phyloP scores from a whole-genome alignment of 257 asterid species.

The Galeopsis tetrahit region DNA sequence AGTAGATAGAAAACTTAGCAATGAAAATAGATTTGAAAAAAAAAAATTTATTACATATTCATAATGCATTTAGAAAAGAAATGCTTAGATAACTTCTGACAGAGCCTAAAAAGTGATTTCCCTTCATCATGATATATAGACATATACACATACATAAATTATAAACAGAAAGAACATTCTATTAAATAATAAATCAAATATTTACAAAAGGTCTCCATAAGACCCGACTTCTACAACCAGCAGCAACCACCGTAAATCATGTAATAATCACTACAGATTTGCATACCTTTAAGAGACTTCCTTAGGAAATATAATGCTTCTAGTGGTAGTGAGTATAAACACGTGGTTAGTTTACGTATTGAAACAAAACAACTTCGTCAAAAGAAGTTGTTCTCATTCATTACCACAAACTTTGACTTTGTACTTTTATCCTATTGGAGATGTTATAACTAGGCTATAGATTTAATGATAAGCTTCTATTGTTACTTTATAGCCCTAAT shows the following conservation, averaged over 20 bases:
- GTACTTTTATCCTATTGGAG: background rate
- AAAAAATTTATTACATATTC: background rate
- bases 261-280: background rate
- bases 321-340: background rate
- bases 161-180: background rate
- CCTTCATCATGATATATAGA: too few relatives aligned
- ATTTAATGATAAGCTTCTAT: constrained; percentile 4
- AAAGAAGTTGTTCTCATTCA: background rate
- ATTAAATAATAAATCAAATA: background rate
- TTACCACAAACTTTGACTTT: background rate
- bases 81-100: background rate
- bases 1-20: background rate
- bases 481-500: too few relatives aligned
- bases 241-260: background rate
- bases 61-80: background rate
- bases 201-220: background rate
- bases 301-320: background rate
- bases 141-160: background rate
- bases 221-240: background rate
- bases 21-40: background rate
- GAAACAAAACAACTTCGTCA: background rate
- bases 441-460: background rate
- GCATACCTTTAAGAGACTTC: constrained; percentile 3
- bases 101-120: background rate
- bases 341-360: background rate